Evolutionary conservation across 495 filamentous ascomycete genomes (phyloP), one percentile per base, ranked within the genome.

Genomic region (Lindgomyces ingoldianus): DNA sequence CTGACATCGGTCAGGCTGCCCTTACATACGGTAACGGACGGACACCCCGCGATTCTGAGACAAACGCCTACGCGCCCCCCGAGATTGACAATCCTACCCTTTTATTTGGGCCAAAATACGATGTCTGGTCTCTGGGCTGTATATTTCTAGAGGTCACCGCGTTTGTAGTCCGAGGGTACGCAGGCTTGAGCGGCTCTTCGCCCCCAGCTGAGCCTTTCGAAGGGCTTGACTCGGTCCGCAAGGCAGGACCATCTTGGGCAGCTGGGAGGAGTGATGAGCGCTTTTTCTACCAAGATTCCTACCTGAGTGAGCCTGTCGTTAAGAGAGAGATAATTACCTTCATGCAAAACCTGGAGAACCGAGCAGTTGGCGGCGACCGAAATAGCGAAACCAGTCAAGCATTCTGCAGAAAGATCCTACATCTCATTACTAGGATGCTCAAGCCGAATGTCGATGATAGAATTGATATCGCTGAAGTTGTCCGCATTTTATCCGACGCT

Each of bases 101-200:
- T 4, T 25, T 14, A 54, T 52, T 14, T 16, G 56, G 30, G 12
- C 55, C 47, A 8, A 49, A 46, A 26, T 60, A 65, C 47, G 62
- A 65, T 26, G 52, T 65, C 0, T 65, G 62, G 62, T 65, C 62
- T 30, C 42, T 65, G n/a, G 62, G 62, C 2, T 60, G 62, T 44
- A 60, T 65, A 18, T 30, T 65, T 1, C 36, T 65, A 1, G 62
- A 65, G 48, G 55, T 54, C 26, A 30, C 49, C 8, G 42, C 55
- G 2, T 65, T 65, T 27, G 46, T 60, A 2, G 47, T 55, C 2
- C 16, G 29, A 16, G 62, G 62, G 12, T 65, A 61, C 24, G 29
- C 25, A 11, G 57, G 57, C 9, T 45, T 61, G 12, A 29, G 2
- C 11, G 57, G 57, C 12, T 61, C 57, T 12, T 8, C 45, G 6